A percentile compares a stretch with the other conserved stretches of the same genome.
phyloP scores from a whole-genome alignment of 2,329 filamentous ascomycete genomes.

The Diplodia seriata region DNA sequence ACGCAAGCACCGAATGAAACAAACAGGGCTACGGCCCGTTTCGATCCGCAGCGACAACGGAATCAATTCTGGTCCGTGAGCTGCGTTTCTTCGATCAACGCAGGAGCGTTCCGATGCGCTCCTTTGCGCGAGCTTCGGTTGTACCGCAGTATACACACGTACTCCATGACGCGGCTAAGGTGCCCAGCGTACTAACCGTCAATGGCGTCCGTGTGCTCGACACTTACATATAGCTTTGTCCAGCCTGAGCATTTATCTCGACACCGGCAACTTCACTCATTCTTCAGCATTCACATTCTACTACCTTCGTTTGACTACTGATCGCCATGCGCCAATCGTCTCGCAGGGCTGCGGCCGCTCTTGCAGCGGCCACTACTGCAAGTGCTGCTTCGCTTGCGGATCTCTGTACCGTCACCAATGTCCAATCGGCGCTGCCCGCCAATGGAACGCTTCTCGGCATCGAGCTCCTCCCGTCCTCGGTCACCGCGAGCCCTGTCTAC shows the following conservation, averaged over 20 bases:
- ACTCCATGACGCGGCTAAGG: slow-evolving; percentile 17
- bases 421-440: slow-evolving; percentile 52
- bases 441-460: slow-evolving; percentile 54
- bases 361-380: slow-evolving; percentile 22
- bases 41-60: background rate
- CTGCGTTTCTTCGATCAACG: background rate
- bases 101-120: background rate
- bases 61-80: background rate
- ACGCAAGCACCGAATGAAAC: background rate
- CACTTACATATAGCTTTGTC: slow-evolving; percentile 4
- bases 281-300: background rate
- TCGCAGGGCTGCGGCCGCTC: slow-evolving; percentile 24
- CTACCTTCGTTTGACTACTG: background rate
- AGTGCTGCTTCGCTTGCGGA: slow-evolving; percentile 46
- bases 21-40: background rate
- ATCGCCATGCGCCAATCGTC: slow-evolving; percentile 33
- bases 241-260: background rate
- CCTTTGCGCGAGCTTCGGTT: background rate
- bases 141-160: slow-evolving; percentile 2
- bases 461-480: slow-evolving; percentile 50
- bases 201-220: background rate
- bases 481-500: slow-evolving; percentile 51
- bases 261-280: background rate
- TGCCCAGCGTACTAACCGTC: background rate
- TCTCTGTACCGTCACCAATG: slow-evolving; percentile 53